Percentiles rank a stretch among this genome's conserved stretches.
phyloP scores from a whole-genome alignment of 2,329 filamentous ascomycete genomes.

The Talaromyces islandicus region DNA sequence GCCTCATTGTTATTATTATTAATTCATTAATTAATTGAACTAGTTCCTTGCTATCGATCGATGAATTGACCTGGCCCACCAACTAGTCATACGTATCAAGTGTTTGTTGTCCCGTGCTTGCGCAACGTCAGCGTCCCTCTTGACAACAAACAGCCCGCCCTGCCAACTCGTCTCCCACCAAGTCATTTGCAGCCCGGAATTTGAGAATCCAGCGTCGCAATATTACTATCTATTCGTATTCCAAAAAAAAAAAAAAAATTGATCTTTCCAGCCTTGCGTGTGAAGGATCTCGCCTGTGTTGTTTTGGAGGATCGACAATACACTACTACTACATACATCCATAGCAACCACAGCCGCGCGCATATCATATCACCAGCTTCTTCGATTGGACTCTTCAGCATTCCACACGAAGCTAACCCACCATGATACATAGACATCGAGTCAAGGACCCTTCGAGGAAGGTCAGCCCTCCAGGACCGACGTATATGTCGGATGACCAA shows the following conservation, averaged over 20 bases:
- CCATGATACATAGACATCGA: slow-evolving; percentile 34
- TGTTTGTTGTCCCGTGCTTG: not conserved
- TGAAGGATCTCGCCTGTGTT: not conserved
- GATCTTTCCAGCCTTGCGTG: not conserved
- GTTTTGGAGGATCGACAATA: not conserved
- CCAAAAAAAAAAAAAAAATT: too few relatives aligned
- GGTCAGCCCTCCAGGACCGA: slow-evolving; percentile 41
- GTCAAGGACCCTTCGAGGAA: slow-evolving; percentile 34
- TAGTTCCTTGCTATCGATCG: not conserved
- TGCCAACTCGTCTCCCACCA: not conserved
- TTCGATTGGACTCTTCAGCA: slow-evolving; percentile 3
- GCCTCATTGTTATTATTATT: not conserved
- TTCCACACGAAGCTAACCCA: slow-evolving; percentile 1
- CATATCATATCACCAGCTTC: not conserved
- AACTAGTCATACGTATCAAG: not conserved
- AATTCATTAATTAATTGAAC: not conserved
- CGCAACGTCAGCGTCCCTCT: not conserved
- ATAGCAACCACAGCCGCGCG: not conserved
- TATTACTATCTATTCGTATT: not conserved
- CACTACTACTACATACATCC: not conserved
- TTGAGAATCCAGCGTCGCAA: not conserved
- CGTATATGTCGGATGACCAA: slow-evolving; percentile 42
- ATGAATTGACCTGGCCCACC: not conserved
- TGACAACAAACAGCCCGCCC: not conserved
- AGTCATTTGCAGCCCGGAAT: not conserved